Conservation (phyloP, 805 yeast genomes). For the Yueomyces sinensis region DNA sequence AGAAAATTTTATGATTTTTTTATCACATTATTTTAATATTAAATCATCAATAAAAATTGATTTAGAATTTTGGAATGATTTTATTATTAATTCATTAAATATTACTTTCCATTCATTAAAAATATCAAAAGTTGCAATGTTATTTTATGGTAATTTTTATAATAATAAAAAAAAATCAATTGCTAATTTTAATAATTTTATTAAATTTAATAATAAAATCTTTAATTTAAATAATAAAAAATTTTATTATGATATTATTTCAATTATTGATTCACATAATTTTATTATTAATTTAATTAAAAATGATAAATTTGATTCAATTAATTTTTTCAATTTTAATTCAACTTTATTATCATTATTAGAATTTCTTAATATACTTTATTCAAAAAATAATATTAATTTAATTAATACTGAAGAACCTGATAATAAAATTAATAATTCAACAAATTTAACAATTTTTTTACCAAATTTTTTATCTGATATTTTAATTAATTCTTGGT, state of each 20-base stretch:
- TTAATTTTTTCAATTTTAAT: slow-evolving; percentile 9
- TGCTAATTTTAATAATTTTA: slow-evolving; percentile 27
- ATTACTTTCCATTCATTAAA: slow-evolving; percentile 34
- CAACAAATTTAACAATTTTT: slow-evolving; percentile 9
- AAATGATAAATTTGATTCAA: slow-evolving; percentile 4
- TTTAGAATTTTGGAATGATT: slow-evolving; percentile 15
- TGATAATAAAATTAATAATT: slow-evolving; percentile 5
- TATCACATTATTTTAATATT: slow-evolving; percentile 15
- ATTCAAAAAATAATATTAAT: slow-evolving; percentile 5
- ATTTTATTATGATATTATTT: slow-evolving; percentile 26
- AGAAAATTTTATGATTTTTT: slow-evolving; percentile 21
- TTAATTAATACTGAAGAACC: not conserved
- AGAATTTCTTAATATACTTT: slow-evolving; percentile 7
- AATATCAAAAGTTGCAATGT: slow-evolving; percentile 25
- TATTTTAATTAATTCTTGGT: slow-evolving; percentile 15
- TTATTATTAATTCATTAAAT: slow-evolving; percentile 24
- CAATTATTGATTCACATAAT: slow-evolving; percentile 17
- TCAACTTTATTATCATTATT: slow-evolving; percentile 4
- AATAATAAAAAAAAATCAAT: slow-evolving; percentile 15
- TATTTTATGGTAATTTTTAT: slow-evolving; percentile 15
- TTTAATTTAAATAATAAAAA: slow-evolving; percentile 23
- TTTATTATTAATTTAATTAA: slow-evolving; percentile 8
- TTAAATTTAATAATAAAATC: slow-evolving; percentile 26
- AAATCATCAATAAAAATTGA: no score
- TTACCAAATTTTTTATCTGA: slow-evolving; percentile 11